Evolutionary conservation across 345 rosid genomes (phyloP).

Genomic region (Rhodamnia argentea): DNA sequence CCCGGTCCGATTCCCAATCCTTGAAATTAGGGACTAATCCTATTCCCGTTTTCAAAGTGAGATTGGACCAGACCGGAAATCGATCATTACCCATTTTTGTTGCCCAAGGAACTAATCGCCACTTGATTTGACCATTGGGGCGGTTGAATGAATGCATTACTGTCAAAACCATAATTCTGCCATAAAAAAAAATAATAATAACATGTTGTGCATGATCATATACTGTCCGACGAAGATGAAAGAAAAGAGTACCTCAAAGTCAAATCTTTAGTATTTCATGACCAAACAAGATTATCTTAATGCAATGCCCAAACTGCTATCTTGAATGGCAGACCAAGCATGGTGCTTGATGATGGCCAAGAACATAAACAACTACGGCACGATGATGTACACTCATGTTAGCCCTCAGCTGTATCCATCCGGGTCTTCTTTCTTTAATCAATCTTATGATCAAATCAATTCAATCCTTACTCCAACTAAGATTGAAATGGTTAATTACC

Average conservation of each 20-base stretch:
- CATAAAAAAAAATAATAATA: not conserved
- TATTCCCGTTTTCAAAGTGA: too few relatives aligned
- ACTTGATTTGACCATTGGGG: not conserved
- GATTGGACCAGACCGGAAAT: too few relatives aligned
- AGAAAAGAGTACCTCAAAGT: not conserved
- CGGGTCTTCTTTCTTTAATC: not conserved
- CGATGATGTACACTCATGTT: not conserved
- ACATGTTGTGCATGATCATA: not conserved
- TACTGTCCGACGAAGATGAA: not conserved
- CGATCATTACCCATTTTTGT: too few relatives aligned
- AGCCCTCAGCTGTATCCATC: not conserved
- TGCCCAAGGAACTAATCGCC: not conserved
- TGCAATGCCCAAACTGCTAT: not conserved
- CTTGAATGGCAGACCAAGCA: not conserved
- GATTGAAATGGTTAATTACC: not conserved
- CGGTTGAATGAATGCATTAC: not conserved
- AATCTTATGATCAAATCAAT: not conserved
- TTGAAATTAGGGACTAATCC: too few relatives aligned
- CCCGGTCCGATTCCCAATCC: too few relatives aligned
- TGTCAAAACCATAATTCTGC: not conserved
- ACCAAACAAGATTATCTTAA: not conserved
- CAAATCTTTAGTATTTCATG: not conserved
- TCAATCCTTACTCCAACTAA: too few relatives aligned
- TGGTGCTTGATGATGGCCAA: not conserved
- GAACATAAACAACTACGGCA: not conserved